Base-by-base conservation (phyloP, 495 filamentous ascomycete species). In the Physcia stellaris region DNA sequence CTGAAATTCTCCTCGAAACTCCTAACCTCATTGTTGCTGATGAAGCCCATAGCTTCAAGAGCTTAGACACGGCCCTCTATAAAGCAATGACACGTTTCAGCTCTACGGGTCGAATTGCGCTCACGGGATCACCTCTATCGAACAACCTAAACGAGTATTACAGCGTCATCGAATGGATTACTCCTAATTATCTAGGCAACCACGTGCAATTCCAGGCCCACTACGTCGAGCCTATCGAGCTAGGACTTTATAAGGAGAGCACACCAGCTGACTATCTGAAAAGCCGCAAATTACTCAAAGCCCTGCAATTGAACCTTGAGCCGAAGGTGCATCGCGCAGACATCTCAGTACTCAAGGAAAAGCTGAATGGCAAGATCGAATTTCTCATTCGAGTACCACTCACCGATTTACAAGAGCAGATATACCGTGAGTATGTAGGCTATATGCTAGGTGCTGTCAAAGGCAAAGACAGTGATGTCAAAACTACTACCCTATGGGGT, bases 141-240 rank as follows among this genome's bases (percentile, higher is more conserved):
- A 96, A 93, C 49, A 80, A 81, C 24, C 68, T 94, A 2, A 54
- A 64, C 28, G 86, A 96, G 43, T 93, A 93, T 49, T 84, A 77
- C 48, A 55, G 77, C 6, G 80, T 94, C 73, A 79, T 96, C 35
- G 75, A 88, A 37, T 96, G 86, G 86, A 75, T 90, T 24, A 73
- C 83, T 3, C 80, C 84, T 2, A 71, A 69, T 20, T 94, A 82
- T 47, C 64, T 95, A 4, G 85, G 82, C 12, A 64, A 68, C 4
- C 47, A 59, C 2, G 41, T 40, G 0, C 75, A 85, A 49, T 96
- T 96, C 54, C 63, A 60, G 27, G 52, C 62, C 0, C 65, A 74
- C 19, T 96, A 80, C 46, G 63, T 73, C 3, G 68, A 74, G 11
- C 83, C 84, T 1, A 94, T 96, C 42, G 55, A 71, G 18, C 57